Percentiles rank a stretch among this genome's conserved stretches.
These are phyloP conservation scores for Talaromyces sp. DNA, from an alignment of 2,329 filamentous ascomycete genomes.

Conservation along the genomic window DNA sequence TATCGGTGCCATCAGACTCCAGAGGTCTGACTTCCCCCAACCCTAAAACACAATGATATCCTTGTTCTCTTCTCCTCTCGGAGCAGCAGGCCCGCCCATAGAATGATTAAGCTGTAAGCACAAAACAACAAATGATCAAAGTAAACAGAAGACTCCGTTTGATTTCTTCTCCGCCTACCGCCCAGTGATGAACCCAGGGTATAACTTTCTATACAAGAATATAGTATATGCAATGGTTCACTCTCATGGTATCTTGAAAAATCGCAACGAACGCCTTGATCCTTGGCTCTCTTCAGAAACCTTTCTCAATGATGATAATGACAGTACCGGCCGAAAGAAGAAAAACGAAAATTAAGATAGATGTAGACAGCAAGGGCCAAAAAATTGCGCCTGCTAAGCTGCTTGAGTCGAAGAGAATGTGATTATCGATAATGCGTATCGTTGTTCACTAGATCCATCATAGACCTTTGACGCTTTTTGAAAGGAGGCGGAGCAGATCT, in stretches of 20 bases:
- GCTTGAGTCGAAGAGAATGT: neutral
- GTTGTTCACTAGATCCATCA: neutral
- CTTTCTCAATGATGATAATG: neutral
- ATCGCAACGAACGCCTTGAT: neutral
- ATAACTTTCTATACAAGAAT: neutral
- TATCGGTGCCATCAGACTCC: too few species aligned
- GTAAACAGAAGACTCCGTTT: neutral
- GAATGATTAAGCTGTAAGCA: neutral
- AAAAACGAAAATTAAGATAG: neutral
- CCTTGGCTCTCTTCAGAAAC: neutral
- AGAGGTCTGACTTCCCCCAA: neutral
- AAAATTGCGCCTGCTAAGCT: neutral
- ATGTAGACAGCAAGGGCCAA: neutral
- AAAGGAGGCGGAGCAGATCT: neutral
- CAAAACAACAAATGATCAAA: neutral
- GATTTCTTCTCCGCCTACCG: neutral
- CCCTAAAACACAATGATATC: neutral
- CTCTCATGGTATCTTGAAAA: neutral
- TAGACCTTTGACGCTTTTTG: constrained; percentile 5
- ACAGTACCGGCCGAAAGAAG: neutral
- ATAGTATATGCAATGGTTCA: neutral
- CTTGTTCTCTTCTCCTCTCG: too few species aligned
- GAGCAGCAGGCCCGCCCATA: neutral
- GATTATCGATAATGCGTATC: neutral
- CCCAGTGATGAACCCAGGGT: neutral